Evolutionary conservation across 352 stramenopile genomes (phyloP), one percentile per base, ranked within the genome.

Genomic region (Blastocystis sp.): DNA sequence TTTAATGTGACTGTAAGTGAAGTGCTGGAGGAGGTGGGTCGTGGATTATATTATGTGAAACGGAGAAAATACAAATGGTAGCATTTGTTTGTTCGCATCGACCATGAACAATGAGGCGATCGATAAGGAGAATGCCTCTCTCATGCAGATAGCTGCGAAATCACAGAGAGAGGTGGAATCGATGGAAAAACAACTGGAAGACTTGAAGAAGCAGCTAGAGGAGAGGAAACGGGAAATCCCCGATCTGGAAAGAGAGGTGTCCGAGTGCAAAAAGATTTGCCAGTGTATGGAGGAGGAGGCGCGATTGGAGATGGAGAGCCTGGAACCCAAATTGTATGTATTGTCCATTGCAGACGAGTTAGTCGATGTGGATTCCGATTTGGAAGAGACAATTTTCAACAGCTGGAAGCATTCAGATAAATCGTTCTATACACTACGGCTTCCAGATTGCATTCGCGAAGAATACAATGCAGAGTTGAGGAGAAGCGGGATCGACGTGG

Each of bases 381-480:
- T 81, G 36, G n/a, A 38, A 29, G 32, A 36, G 2, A 81, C 69
- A 24, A 63, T 81, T 63, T 27, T 81, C 7, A 14, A 44, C 40
- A 81, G 69, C 40, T 64, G 48, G 34, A 81, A 81, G 46, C 46
- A 61, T n/a, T 64, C 42, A 4, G 69, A 81, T 64, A 63, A 64
- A 21, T 64, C 69, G 69, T 81, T 81, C 63, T 16, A 34, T 8
- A 75, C 34, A 51, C 46, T 75, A 32, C n/a, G 46, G 9, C 40
- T 51, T 53, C 63, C 63, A 49, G n/a, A 51, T n/a, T 32, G 11
- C 18, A 32, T 44, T 75, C 3, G 11, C 1, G 8, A 27, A 54
- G 40, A 7, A 21, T 36, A 48, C 18, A 54, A 67, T 44, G 38
- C 57, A 36, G 57, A 14, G 4, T 11, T 14, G 11, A 59, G 32